Percentiles rank a stretch among this genome's conserved stretches.
These are phyloP conservation scores for Endothia cerciana DNA, from an alignment of 2,329 filamentous ascomycete species.

Conservation along the genomic window DNA sequence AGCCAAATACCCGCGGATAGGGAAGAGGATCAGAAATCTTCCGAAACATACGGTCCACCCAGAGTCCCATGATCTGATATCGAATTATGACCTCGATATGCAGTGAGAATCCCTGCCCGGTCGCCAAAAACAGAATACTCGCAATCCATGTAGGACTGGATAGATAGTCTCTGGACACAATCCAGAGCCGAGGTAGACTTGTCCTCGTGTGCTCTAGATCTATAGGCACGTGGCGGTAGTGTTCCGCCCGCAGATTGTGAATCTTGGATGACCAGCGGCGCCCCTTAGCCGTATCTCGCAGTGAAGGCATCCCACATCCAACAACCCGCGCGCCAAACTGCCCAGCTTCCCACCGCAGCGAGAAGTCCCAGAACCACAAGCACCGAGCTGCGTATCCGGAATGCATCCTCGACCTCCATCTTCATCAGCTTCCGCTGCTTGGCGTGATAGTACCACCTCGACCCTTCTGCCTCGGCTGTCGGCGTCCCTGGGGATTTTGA, in stretches of 20 bases:
- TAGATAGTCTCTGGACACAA: neutral
- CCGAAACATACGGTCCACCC: too few relatives aligned
- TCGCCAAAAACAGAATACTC: slow-evolving; percentile 27
- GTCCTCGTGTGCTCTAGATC: neutral
- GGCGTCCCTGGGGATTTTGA: neutral
- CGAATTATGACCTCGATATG: too few relatives aligned
- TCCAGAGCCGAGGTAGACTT: neutral
- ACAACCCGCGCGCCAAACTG: slow-evolving; percentile 32
- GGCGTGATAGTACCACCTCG: slow-evolving; percentile 54
- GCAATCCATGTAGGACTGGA: slow-evolving; percentile 19
- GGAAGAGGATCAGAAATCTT: too few relatives aligned
- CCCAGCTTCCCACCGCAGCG: slow-evolving; percentile 38
- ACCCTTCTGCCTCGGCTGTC: slow-evolving; percentile 33
- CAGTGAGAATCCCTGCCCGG: slow-evolving; percentile 36
- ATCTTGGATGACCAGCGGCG: neutral
- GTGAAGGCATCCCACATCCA: slow-evolving; percentile 28
- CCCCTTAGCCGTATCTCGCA: slow-evolving; percentile 9
- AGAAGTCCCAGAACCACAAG: slow-evolving; percentile 51
- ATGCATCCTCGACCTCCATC: slow-evolving; percentile 66
- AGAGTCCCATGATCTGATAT: too few relatives aligned
- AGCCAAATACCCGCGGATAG: too few relatives aligned
- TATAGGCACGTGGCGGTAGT: neutral
- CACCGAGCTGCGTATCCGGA: slow-evolving; percentile 61
- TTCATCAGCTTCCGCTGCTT: slow-evolving; percentile 64
- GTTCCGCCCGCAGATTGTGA: too few relatives aligned